Evolutionary conservation across 164 flowering plant genomes (phyloP), one percentile per base, ranked within the genome.

Genomic region (Magnolia officinalis): DNA sequence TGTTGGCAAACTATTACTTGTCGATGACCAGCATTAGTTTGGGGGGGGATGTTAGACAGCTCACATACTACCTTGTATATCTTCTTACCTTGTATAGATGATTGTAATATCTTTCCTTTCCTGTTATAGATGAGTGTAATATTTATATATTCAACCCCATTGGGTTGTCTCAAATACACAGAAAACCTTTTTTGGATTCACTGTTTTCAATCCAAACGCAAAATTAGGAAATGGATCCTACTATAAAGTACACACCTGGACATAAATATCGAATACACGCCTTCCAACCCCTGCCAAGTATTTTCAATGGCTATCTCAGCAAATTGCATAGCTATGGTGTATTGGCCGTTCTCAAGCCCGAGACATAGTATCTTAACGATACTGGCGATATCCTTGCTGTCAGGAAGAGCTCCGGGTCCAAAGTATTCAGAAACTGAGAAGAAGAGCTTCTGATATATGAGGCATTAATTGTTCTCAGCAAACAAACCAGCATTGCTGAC

Each of bases 341-440:
- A 92, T 71, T 81, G 81, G 6, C 97, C 98, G 79, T 94, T 92
- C 79, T 92, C 84, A 67, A 92, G 93, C 59, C 97, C 97, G 51
- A 95, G 74, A 4, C 95, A 80, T 89, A 90, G 82, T 91, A 95
- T 78, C 95, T 83, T 49, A 93, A 79, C 10, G 96, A 91, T 64
- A 92, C 89, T 67, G 93, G 89, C 37, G 97, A 95, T 51, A 90
- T 8, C 63, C 97, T 76, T 29, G 91, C 81, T 13, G 91, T 85
- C 80, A 87, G 93, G 82, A 88, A 90, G 7, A 93, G 80, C 83
- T 90, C 92, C 1, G 93, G 52, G 73, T 91, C 90, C 68, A 82
- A 75, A 19, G 92, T 90, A 75, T 76, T 81, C 72, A 86, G 73
- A 70, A 86, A 79, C 66, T 89, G 91, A 50, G 87, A 63, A 14